Evolutionary conservation across 768 basidiomycete genomes (phyloP).

Genomic region (Mycena kentingensis): DNA sequence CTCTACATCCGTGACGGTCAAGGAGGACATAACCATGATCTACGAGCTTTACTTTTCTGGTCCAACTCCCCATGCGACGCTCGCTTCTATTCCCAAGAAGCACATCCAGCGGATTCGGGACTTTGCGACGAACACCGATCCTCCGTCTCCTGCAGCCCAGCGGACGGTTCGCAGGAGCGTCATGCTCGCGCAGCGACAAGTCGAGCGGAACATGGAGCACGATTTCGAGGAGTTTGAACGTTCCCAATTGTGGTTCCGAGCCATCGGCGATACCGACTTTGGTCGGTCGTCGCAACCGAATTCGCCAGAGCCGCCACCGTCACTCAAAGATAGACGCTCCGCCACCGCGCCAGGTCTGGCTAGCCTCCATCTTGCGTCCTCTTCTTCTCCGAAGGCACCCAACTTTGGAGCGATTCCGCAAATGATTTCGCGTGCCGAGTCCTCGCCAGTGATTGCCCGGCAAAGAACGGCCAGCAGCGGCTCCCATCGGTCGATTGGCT

Average conservation of each 20-base stretch:
- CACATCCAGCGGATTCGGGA: constrained; percentile 68
- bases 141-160: constrained; percentile 43
- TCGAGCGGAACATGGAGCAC: constrained; percentile 87
- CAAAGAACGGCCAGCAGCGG: constrained; percentile 43
- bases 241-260: constrained; percentile 92
- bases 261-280: constrained; percentile 68
- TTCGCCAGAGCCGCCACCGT: constrained; percentile 17
- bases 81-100: constrained; percentile 67
- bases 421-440: constrained; percentile 36
- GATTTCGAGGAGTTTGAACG: constrained; percentile 88
- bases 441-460: constrained; percentile 39
- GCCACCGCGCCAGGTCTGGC: constrained; percentile 18
- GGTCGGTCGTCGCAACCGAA: constrained; percentile 20
- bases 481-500: constrained; percentile 40
- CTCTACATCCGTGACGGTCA: constrained; percentile 60
- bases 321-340: constrained; percentile 12
- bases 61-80: constrained; percentile 55
- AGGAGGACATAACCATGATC: constrained; percentile 89
- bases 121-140: constrained; percentile 57
- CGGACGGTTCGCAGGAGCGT: constrained; percentile 75
- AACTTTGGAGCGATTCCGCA: constrained; percentile 23
- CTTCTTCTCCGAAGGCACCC: constrained; percentile 17
- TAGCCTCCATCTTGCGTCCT: constrained; percentile 10
- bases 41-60: constrained; percentile 83
- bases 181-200: constrained; percentile 80